Evolutionary conservation across 805 yeast species (phyloP).

Genomic region (Saturnispora saitoi): DNA sequence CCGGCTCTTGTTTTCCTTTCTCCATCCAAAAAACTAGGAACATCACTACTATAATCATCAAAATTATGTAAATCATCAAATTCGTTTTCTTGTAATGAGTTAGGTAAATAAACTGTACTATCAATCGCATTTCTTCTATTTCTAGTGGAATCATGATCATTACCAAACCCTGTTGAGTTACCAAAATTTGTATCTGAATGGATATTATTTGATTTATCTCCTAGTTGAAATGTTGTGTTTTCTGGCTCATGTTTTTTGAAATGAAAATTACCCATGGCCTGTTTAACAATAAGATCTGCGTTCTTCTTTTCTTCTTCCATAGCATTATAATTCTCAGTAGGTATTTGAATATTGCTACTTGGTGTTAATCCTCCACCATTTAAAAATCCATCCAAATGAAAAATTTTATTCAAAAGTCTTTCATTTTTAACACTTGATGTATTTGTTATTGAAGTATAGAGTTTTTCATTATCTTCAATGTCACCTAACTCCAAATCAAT

Average conservation of each 20-base stretch:
- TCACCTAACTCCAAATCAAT: background rate
- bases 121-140: background rate
- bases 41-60: constrained; percentile 32
- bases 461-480: background rate
- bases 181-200: background rate
- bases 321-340: background rate
- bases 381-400: constrained; percentile 12
- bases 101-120: constrained; percentile 5
- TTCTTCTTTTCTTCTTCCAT: constrained; percentile 38
- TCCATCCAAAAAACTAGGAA: constrained; percentile 37
- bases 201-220: background rate
- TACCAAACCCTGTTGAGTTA: background rate
- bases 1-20: constrained; percentile 66
- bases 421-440: constrained; percentile 1
- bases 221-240: background rate
- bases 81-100: constrained; percentile 9
- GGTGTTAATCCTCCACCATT: constrained; percentile 14
- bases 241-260: constrained; percentile 2
- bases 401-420: constrained; percentile 11
- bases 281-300: constrained; percentile 42
- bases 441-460: background rate
- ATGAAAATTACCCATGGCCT: constrained; percentile 3
- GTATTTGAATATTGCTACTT: constrained; percentile 3
- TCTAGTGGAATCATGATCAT: background rate
- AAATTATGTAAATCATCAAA: constrained; percentile 20